These are phyloP conservation scores for Neofusicoccum laricinum DNA, from an alignment of 2,329 filamentous ascomycete species.

Conservation along the genomic window DNA sequence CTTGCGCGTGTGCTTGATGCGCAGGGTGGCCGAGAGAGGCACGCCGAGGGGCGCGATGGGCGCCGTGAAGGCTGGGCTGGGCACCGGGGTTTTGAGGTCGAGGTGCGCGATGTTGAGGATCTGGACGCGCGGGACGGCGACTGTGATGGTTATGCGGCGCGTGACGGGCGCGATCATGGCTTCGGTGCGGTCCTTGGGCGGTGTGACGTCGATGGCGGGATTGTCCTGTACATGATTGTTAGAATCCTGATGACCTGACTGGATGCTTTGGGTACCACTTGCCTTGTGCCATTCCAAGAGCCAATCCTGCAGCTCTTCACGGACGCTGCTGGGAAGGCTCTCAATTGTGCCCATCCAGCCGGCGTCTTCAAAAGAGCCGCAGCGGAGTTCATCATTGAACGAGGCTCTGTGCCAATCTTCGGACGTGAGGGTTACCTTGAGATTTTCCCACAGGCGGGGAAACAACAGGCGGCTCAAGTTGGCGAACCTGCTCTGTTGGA, in stretches of 20 bases:
- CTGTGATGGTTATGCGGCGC: slow-evolving; percentile 77
- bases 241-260: background rate
- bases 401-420: slow-evolving; percentile 54
- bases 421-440: slow-evolving; percentile 46
- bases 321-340: slow-evolving; percentile 45
- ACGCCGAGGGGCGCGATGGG: slow-evolving; percentile 60
- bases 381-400: slow-evolving; percentile 51
- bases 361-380: slow-evolving; percentile 51
- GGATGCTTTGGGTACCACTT: slow-evolving; percentile 19
- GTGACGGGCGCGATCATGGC: slow-evolving; percentile 27
- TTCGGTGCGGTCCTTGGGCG: slow-evolving; percentile 25
- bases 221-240: slow-evolving; percentile 22
- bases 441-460: slow-evolving; percentile 47
- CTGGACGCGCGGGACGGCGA: slow-evolving; percentile 80
- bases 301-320: slow-evolving; percentile 49
- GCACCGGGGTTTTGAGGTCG: slow-evolving; percentile 44
- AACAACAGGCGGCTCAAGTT: slow-evolving; percentile 51
- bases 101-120: slow-evolving; percentile 79
- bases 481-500: slow-evolving; percentile 48
- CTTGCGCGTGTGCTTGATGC: slow-evolving; percentile 53
- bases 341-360: slow-evolving; percentile 54
- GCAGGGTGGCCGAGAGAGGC: slow-evolving; percentile 61
- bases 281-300: slow-evolving; percentile 58
- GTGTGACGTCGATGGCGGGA: slow-evolving; percentile 24
- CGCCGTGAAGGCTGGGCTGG: slow-evolving; percentile 24